phyloP scores from a whole-genome alignment of 345 rosid species.

The Excoecaria cochinchinensis region DNA sequence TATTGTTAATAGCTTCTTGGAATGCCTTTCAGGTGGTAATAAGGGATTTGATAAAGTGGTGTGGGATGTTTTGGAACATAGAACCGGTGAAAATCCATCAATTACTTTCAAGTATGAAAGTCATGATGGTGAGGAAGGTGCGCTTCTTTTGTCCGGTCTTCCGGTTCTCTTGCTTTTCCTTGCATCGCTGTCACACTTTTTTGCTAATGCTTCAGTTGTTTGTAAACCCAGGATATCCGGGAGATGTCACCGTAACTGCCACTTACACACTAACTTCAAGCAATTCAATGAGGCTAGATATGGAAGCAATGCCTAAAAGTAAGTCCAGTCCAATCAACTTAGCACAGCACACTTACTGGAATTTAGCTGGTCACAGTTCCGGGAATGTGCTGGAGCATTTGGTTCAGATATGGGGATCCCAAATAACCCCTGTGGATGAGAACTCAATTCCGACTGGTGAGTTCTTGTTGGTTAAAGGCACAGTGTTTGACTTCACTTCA shows the following conservation, averaged over 20 bases:
- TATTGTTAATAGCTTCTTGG: not conserved
- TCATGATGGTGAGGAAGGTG: conserved; percentile 85
- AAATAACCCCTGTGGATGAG: conserved; percentile 73
- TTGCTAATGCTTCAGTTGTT: not conserved
- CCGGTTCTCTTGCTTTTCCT: not conserved
- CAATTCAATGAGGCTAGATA: conserved; percentile 67
- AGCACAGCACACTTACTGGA: conserved; percentile 92
- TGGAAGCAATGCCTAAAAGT: conserved; percentile 69
- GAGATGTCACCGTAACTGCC: conserved; percentile 67
- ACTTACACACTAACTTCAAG: conserved; percentile 64
- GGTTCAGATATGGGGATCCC: conserved; percentile 69
- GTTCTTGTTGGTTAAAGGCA: conserved; percentile 61
- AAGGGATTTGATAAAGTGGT: conserved; percentile 76
- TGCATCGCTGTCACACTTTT: not conserved
- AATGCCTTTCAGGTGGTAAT: conserved; percentile 54
- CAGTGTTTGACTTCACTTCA: conserved; percentile 67
- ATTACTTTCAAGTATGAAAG: conserved; percentile 69
- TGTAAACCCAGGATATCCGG: conserved; percentile 56
- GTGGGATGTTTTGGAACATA: conserved; percentile 69
- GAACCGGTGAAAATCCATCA: conserved; percentile 60
- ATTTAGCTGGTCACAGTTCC: conserved; percentile 71
- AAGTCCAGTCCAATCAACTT: conserved; percentile 69
- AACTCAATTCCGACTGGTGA: conserved; percentile 80
- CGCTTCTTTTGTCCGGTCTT: not conserved
- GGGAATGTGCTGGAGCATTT: conserved; percentile 65